Conservation (phyloP, 2,329 filamentous ascomycete species). For the Hymenoscyphus occultus region DNA sequence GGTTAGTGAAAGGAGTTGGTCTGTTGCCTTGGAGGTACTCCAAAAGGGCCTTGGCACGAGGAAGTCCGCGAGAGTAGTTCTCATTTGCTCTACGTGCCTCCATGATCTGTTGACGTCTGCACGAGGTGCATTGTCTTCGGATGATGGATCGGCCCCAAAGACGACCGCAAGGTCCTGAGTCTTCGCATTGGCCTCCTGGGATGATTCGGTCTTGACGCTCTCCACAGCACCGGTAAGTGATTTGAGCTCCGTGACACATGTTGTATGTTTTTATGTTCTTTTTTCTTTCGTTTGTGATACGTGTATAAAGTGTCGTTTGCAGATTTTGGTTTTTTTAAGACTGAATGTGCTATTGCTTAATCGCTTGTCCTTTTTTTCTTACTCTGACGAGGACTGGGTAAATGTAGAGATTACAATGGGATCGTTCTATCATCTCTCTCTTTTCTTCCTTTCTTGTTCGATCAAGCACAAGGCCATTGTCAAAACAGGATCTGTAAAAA, state of each 20-base stretch:
- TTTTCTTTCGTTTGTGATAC: neutral
- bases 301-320: neutral
- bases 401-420: neutral
- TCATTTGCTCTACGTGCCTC: neutral
- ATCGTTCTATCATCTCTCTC: neutral
- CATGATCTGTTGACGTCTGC: neutral
- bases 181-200: neutral
- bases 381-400: neutral
- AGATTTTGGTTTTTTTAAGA: neutral
- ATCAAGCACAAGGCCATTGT: neutral
- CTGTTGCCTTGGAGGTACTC: neutral
- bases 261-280: neutral
- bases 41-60: neutral
- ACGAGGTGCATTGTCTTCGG: neutral
- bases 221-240: constrained; percentile 4
- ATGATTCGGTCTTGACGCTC: neutral
- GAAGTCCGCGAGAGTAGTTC: too few relatives aligned
- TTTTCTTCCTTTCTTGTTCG: neutral
- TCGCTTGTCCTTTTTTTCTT: neutral
- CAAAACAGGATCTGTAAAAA: neutral
- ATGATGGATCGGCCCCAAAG: neutral
- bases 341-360: too few relatives aligned
- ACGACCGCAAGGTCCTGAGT: neutral
- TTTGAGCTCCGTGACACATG: constrained; percentile 9
- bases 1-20: neutral